phyloP scores from a whole-genome alignment of 2,329 filamentous ascomycete genomes.

The Pseudogymnoascus destructans region DNA sequence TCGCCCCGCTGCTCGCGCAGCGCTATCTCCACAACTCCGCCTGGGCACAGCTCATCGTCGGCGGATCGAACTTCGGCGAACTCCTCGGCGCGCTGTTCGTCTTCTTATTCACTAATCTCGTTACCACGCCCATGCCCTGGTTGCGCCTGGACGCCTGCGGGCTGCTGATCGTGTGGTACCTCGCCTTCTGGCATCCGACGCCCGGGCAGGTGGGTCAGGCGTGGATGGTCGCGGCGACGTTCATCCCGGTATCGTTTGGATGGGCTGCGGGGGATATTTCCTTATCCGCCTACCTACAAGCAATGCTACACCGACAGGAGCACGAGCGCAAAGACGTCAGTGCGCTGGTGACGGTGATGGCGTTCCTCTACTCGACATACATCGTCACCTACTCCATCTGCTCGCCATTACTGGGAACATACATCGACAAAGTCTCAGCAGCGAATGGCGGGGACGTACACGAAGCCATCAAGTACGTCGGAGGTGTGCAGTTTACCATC shows the following conservation, averaged over 20 bases:
- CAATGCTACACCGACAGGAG: constrained; percentile 33
- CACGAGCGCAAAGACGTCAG: constrained; percentile 33
- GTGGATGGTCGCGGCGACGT: constrained; percentile 34
- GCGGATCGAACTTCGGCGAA: constrained; percentile 38
- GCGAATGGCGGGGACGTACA: constrained; percentile 27
- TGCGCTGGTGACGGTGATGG: constrained; percentile 38
- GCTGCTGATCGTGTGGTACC: constrained; percentile 36
- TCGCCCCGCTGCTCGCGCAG: constrained; percentile 33
- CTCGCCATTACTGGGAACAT: constrained; percentile 33
- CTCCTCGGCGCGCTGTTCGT: constrained; percentile 35
- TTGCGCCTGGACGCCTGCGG: constrained; percentile 34
- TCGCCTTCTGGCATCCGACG: constrained; percentile 34
- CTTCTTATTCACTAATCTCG: constrained; percentile 35
- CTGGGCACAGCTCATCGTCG: constrained; percentile 38
- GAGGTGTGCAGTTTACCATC: constrained; percentile 35
- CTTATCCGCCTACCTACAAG: constrained; percentile 38
- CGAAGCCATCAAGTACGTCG: constrained; percentile 31
- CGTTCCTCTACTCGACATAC: constrained; percentile 37
- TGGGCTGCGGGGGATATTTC: constrained; percentile 40
- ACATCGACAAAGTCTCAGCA: constrained; percentile 32
- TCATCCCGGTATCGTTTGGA: constrained; percentile 35
- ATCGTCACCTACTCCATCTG: constrained; percentile 35
- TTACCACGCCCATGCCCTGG: constrained; percentile 38
- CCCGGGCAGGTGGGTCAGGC: constrained; percentile 31
- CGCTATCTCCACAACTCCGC: constrained; percentile 36